phyloP scores from a whole-genome alignment of 2,329 filamentous ascomycete genomes.

The Acephala macrosclerotiorum region DNA sequence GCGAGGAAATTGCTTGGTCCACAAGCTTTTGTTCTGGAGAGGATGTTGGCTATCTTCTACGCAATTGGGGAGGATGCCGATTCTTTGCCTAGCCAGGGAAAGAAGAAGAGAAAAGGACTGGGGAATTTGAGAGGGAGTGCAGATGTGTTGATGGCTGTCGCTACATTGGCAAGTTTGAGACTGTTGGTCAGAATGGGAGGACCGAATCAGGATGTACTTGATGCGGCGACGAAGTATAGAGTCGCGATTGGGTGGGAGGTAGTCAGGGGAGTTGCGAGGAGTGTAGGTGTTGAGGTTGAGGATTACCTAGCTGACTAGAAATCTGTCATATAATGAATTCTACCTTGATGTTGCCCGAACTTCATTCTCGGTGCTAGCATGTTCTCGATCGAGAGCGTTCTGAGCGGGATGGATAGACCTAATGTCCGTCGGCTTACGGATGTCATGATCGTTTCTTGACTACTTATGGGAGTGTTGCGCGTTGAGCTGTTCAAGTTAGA shows the following conservation, averaged over 20 bases:
- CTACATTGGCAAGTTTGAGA: slow-evolving; percentile 75
- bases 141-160: slow-evolving; percentile 70
- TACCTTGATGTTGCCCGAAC: no score
- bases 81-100: slow-evolving; percentile 25
- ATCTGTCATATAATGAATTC: no score
- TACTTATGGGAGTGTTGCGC: no score
- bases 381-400: no score
- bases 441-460: no score
- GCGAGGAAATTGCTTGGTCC: slow-evolving; percentile 79
- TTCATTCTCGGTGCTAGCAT: no score
- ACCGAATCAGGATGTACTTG: slow-evolving; percentile 66
- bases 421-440: no score
- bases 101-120: not conserved
- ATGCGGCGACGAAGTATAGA: slow-evolving; percentile 76
- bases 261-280: slow-evolving; percentile 72
- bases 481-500: no score
- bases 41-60: slow-evolving; percentile 79
- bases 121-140: slow-evolving; percentile 45
- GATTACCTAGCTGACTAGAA: slow-evolving; percentile 74
- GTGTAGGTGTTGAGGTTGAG: slow-evolving; percentile 78
- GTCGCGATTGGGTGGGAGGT: slow-evolving; percentile 84
- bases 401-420: no score
- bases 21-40: slow-evolving; percentile 78
- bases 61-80: slow-evolving; percentile 61
- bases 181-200: slow-evolving; percentile 70